Conservation (phyloP, 176 grass and related monocot genomes). For the Eragrostis curvula region DNA sequence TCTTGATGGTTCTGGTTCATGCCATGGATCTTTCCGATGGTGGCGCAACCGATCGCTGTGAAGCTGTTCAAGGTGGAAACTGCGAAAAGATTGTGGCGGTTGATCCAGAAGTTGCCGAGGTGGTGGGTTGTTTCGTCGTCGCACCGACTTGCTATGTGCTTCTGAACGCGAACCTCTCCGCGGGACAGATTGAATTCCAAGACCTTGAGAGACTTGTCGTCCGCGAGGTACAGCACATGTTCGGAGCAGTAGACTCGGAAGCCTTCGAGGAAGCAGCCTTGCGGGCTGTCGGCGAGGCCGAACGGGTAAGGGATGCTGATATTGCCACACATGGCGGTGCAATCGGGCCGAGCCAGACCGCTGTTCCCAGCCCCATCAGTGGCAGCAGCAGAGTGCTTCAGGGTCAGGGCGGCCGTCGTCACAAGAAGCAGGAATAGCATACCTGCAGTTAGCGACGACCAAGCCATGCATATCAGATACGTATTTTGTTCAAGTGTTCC, state of each 20-base stretch:
- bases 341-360: background rate
- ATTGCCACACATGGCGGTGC: slow-evolving; percentile 49
- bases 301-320: slow-evolving; percentile 62
- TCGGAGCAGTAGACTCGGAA: slow-evolving; percentile 25
- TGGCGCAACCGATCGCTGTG: background rate
- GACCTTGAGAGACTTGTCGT: background rate
- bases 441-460: background rate
- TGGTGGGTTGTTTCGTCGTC: background rate
- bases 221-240: background rate
- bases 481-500: background rate
- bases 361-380: background rate
- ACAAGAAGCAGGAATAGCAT: background rate
- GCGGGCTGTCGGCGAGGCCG: slow-evolving; percentile 4
- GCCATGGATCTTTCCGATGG: background rate
- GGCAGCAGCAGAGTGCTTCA: background rate
- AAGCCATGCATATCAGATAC: background rate
- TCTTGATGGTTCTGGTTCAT: background rate
- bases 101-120: background rate
- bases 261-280: slow-evolving; percentile 20
- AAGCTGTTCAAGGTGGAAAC: slow-evolving; percentile 34
- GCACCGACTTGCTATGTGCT: background rate
- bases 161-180: background rate
- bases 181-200: background rate
- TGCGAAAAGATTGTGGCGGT: background rate
- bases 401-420: background rate